A percentile compares a stretch with the other conserved stretches of the same genome.
Evolutionary conservation across 2,329 filamentous ascomycete genomes (phyloP).

Genomic region (Apiospora hydei): DNA sequence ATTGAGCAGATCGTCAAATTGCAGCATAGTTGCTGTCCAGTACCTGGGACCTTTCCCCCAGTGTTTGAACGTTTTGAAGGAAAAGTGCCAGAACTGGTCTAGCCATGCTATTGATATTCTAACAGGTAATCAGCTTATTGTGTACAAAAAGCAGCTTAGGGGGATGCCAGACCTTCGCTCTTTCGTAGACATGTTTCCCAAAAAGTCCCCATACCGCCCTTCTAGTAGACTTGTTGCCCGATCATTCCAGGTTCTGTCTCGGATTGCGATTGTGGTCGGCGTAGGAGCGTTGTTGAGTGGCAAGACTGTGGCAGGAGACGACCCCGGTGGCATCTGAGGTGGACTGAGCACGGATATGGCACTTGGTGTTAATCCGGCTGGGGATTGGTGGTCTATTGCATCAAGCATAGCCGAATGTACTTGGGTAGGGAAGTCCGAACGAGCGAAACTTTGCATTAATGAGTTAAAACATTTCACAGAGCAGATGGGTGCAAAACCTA

Average conservation of each 20-base stretch:
- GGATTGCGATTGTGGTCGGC: constrained; percentile 32
- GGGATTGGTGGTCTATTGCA: constrained; percentile 15
- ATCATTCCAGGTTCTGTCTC: constrained; percentile 33
- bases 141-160: constrained; percentile 17
- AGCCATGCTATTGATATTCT: constrained; percentile 39
- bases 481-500: background rate
- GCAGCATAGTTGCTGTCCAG: constrained; percentile 34
- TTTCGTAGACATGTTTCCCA: constrained; percentile 34
- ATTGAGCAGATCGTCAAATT: constrained; percentile 20
- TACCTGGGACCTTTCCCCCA: constrained; percentile 38
- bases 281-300: constrained; percentile 37
- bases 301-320: constrained; percentile 28
- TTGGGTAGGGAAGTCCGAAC: background rate
- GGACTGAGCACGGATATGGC: constrained; percentile 32
- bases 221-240: constrained; percentile 38
- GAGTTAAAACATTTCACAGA: background rate
- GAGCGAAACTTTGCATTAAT: background rate
- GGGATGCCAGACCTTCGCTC: constrained; percentile 29
- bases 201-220: constrained; percentile 37
- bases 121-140: constrained; percentile 30
- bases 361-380: constrained; percentile 32
- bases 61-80: constrained; percentile 40
- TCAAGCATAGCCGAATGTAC: background rate
- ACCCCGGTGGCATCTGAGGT: background rate
- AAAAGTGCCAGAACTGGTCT: constrained; percentile 44